Evolutionary conservation across 441 rosid species (phyloP), one percentile per base, ranked within the genome.

Genomic region (Euphorbia schlechtendalii): DNA sequence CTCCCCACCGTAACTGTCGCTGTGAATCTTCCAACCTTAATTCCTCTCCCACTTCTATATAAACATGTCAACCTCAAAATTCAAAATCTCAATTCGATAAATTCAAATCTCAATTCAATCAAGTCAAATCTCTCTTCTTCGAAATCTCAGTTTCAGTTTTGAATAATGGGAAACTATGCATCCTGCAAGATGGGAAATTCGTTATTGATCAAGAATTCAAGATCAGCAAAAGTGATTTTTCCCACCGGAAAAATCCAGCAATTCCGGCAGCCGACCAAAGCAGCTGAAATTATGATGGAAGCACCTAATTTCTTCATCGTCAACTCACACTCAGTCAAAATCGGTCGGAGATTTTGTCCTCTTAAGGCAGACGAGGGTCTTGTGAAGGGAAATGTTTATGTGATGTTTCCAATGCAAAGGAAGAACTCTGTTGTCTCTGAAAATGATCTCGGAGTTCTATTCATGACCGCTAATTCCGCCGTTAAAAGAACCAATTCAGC

Each of bases 221-320:
- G 68, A 60, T 56, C 81, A 20, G 82, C 77, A 14, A 83, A 73
- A 75, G 87, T 88, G 34, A 68, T 90, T 48, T 76, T 88, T 18
- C 97, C 96, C 0, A 63, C 75, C 21, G 88, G 97, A 3, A 86
- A 84, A 70, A 66, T 88, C 69, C 77, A 73, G 59, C 75, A 78
- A n/a, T 45, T 86, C 68, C 59, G 67, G 45, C 70, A 64, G 5
- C 88, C 85, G 32, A 75, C 71, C 27, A 86, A 81, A 71, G 97
- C 86, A 0, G 97, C 94, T 0, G 97, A 90, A 82, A 74, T 88
- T 9, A 90, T 90, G 97, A 71, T 90, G 45, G 97, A 90, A 68
- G 74, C 74, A 0, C 96, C 96, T 0, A 88, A 78, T 64, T 84
- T 69, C 83, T 90, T 90, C 82, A 69, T 88, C 40, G 83, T 78